A percentile compares a stretch with the other conserved stretches of the same genome.
Evolutionary conservation across 139 green algal genomes (phyloP).

Genomic region (Chlorella sp.): DNA sequence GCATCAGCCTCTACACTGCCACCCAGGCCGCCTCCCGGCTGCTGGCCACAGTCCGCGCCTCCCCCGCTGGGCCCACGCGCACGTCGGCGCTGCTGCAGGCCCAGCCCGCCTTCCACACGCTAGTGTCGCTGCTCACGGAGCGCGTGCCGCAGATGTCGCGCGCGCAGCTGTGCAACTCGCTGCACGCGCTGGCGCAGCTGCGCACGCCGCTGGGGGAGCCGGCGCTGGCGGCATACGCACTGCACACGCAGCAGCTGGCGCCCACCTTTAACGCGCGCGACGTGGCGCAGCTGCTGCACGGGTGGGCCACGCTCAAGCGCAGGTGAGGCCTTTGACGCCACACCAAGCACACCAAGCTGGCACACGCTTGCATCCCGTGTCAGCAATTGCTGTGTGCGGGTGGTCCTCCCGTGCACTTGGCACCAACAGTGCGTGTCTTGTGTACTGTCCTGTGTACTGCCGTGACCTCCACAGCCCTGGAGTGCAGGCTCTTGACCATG

Average conservation of each 20-base stretch:
- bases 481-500: not conserved
- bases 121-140: not conserved
- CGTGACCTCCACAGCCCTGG: not conserved
- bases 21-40: not conserved
- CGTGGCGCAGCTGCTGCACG: not conserved
- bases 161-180: constrained; percentile 2
- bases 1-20: not conserved
- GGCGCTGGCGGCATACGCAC: not conserved
- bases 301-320: not conserved
- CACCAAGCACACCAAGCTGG: too few species aligned
- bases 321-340: not conserved
- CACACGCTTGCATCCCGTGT: too few species aligned
- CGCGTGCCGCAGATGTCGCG: not conserved
- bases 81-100: not conserved
- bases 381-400: too few species aligned
- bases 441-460: too few species aligned
- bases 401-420: too few species aligned
- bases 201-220: not conserved
- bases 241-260: not conserved
- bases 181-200: constrained; percentile 1
- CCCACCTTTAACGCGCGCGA: not conserved
- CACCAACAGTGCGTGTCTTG: too few species aligned
- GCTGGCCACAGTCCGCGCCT: not conserved
- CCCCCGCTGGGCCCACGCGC: too few species aligned
- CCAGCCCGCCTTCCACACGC: not conserved